Percentiles rank a stretch among this genome's conserved stretches.
phyloP scores from a whole-genome alignment of 495 filamentous ascomycete species.

The Penicillium crystallinum region DNA sequence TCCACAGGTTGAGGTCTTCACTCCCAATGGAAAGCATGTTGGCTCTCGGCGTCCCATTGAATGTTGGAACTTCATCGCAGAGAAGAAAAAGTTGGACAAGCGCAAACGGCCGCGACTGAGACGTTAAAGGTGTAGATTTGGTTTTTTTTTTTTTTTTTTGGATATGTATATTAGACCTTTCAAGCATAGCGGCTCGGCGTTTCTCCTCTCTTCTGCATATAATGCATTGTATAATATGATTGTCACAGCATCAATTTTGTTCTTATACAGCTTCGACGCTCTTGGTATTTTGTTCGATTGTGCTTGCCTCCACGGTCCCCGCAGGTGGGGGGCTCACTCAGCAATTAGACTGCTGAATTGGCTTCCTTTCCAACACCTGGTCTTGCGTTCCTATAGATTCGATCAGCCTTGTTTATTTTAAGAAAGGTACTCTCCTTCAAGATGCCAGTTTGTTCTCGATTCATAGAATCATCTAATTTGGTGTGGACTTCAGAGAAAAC shows the following conservation, averaged over 20 bases:
- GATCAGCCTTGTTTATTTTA: too few species aligned
- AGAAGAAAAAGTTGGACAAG: slow-evolving; percentile 32
- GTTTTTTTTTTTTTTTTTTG: too few species aligned
- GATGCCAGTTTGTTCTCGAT: not conserved
- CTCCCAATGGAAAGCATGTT: slow-evolving; percentile 74
- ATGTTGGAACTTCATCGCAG: slow-evolving; percentile 51
- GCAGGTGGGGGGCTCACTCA: not conserved
- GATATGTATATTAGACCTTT: slow-evolving; percentile 1
- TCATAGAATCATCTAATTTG: not conserved
- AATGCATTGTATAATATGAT: not conserved
- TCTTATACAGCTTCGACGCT: not conserved
- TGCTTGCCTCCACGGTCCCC: not conserved
- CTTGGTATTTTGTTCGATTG: not conserved
- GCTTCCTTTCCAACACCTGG: not conserved
- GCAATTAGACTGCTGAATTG: not conserved
- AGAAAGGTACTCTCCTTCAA: not conserved
- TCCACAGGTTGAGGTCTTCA: slow-evolving; percentile 79
- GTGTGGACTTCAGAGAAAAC: too few species aligned
- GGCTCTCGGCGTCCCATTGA: slow-evolving; percentile 65
- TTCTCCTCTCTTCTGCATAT: not conserved
- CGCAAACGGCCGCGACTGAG: slow-evolving; percentile 24
- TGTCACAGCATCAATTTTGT: not conserved
- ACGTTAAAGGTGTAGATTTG: slow-evolving; percentile 9
- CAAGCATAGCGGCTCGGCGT: slow-evolving; percentile 7
- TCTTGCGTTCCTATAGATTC: not conserved